Conservation (phyloP, 768 basidiomycete genomes). For the Panaeolus papilionaceus region DNA sequence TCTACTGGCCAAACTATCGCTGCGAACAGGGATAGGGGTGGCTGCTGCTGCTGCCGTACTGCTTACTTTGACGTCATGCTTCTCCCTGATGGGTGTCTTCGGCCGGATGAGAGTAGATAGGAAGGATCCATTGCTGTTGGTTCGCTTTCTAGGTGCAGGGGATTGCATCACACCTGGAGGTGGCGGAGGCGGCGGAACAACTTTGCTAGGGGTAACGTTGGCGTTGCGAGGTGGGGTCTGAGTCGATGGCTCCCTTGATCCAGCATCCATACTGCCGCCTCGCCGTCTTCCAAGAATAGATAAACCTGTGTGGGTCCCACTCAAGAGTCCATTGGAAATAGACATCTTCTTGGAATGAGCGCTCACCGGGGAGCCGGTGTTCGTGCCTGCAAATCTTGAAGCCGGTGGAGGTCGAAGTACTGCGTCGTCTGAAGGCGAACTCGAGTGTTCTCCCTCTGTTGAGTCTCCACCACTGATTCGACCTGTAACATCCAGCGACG, state of each 20-base stretch:
- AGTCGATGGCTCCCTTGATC: conserved; percentile 8
- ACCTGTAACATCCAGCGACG: neutral
- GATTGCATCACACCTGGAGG: neutral
- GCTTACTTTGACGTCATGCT: conserved; percentile 4
- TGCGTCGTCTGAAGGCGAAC: neutral
- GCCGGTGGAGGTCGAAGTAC: neutral
- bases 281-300: conserved; percentile 16
- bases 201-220: neutral
- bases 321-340: conserved; percentile 17
- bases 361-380: conserved; percentile 8
- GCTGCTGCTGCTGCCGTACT: neutral
- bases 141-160: neutral
- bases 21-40: neutral
- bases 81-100: conserved; percentile 4
- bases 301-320: conserved; percentile 15
- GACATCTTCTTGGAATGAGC: conserved; percentile 10
- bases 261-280: conserved; percentile 1
- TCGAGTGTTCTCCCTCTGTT: neutral
- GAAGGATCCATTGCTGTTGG: conserved; percentile 8
- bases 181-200: neutral
- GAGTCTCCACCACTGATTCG: conserved; percentile 1
- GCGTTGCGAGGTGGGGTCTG: neutral
- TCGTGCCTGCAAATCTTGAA: conserved; percentile 4
- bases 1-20: neutral
- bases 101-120: conserved; percentile 13